A percentile compares a stretch with the other conserved stretches of the same genome.
phyloP scores from a whole-genome alignment of 345 rosid genomes.

The Euclidium syriacum region DNA sequence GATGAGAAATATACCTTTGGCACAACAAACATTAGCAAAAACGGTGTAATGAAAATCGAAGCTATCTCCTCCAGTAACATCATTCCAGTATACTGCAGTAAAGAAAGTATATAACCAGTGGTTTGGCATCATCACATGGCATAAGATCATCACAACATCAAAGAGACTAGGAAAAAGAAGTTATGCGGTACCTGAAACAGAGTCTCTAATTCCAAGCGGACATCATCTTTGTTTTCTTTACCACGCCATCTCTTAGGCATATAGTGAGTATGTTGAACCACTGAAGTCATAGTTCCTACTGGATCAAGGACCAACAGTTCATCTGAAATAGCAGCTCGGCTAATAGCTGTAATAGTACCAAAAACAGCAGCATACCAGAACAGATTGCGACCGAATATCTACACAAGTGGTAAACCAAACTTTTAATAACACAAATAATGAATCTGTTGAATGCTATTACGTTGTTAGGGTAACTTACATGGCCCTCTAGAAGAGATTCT shows the following conservation, averaged over 20 bases:
- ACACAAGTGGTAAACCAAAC: conserved; percentile 26
- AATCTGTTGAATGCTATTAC: background rate
- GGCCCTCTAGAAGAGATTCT: conserved; percentile 98
- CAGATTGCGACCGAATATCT: conserved; percentile 97
- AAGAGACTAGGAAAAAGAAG: background rate
- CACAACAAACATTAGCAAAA: conserved; percentile 77
- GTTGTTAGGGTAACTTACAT: conserved; percentile 43
- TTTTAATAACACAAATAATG: conserved; percentile 4
- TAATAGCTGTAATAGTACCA: conserved; percentile 94
- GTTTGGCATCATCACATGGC: background rate
- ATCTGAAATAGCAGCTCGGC: conserved; percentile 88
- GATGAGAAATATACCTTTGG: conserved; percentile 52
- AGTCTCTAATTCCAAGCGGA: conserved; percentile 80
- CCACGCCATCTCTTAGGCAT: conserved; percentile 99
- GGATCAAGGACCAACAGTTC: conserved; percentile 88
- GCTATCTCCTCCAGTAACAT: conserved; percentile 97
- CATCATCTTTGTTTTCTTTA: conserved; percentile 72
- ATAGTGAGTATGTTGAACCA: conserved; percentile 89
- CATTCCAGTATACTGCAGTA: conserved; percentile 89
- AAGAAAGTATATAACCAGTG: background rate
- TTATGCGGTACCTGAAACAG: conserved; percentile 70
- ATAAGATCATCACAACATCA: background rate
- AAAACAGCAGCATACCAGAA: conserved; percentile 99
- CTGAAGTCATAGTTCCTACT: conserved; percentile 81
- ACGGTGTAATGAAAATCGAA: conserved; percentile 93